Evolutionary conservation across 1,284 basidiomycete genomes (phyloP).

Genomic region (Cronartium quercuum): DNA sequence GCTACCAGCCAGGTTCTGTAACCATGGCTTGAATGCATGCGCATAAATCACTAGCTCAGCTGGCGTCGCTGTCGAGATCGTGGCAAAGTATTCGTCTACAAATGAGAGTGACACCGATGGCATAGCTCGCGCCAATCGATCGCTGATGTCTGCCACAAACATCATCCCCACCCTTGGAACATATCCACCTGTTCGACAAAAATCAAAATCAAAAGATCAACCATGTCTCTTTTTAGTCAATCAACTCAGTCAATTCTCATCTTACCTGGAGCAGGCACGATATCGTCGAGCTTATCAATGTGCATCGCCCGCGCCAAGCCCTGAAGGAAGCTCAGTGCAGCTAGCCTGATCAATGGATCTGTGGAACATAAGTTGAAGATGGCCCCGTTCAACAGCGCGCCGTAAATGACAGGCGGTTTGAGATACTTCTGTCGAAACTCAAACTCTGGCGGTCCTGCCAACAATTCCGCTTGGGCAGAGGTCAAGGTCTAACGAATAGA

Average conservation of each 20-base stretch:
- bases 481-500: constrained; percentile 12
- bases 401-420: constrained; percentile 25
- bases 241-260: background rate
- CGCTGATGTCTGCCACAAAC: constrained; percentile 64
- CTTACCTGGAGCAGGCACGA: constrained; percentile 25
- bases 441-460: constrained; percentile 11
- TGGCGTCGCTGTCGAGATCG: constrained; percentile 56
- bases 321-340: constrained; percentile 32
- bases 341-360: constrained; percentile 28
- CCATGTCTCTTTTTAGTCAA: background rate
- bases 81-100: constrained; percentile 65
- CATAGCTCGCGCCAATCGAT: constrained; percentile 63
- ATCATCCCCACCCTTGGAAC: constrained; percentile 65
- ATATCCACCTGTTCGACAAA: constrained; percentile 57
- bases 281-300: constrained; percentile 28
- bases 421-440: constrained; percentile 26
- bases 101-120: constrained; percentile 80
- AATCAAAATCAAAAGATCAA: background rate
- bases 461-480: constrained; percentile 21
- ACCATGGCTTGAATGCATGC: constrained; percentile 77
- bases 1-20: constrained; percentile 68
- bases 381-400: constrained; percentile 30
- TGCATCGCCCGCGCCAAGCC: constrained; percentile 18
- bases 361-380: constrained; percentile 35
- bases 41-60: constrained; percentile 58